A percentile compares a stretch with the other conserved stretches of the same genome.
phyloP scores from a whole-genome alignment of 164 flowering plant species.

The Litsea cubeba region DNA sequence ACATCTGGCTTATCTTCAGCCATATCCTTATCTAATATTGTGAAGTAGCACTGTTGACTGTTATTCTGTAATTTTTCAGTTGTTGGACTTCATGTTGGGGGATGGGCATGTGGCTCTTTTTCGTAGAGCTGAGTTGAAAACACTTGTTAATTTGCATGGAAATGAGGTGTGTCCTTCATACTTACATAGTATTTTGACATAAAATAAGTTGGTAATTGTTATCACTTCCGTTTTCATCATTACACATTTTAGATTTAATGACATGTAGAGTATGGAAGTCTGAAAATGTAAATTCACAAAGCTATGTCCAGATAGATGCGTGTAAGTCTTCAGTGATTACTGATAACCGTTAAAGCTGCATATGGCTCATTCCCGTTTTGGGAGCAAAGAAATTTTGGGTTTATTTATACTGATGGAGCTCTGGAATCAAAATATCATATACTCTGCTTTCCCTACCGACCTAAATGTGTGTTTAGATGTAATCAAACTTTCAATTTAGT shows the following conservation, averaged over 20 bases:
- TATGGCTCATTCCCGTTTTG: not conserved
- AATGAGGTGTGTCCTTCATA: conserved; percentile 61
- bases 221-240: no score
- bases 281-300: no score
- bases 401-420: not conserved
- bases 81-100: conserved; percentile 76
- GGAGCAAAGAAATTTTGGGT: not conserved
- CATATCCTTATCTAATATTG: not conserved
- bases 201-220: not conserved
- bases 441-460: no score
- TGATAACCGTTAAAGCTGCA: not conserved
- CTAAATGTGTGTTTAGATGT: no score
- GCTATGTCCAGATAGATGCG: no score
- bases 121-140: conserved; percentile 97
- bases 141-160: conserved; percentile 89
- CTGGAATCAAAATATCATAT: not conserved
- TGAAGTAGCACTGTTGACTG: not conserved
- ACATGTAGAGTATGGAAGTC: no score
- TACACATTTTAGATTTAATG: no score
- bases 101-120: conserved; percentile 77
- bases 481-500: no score
- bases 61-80: conserved; percentile 35
- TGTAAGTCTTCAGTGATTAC: no score
- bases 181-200: not conserved
- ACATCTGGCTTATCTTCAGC: not conserved